Evolutionary conservation across 768 basidiomycete species (phyloP).

Genomic region (Tulasnella sp.): DNA sequence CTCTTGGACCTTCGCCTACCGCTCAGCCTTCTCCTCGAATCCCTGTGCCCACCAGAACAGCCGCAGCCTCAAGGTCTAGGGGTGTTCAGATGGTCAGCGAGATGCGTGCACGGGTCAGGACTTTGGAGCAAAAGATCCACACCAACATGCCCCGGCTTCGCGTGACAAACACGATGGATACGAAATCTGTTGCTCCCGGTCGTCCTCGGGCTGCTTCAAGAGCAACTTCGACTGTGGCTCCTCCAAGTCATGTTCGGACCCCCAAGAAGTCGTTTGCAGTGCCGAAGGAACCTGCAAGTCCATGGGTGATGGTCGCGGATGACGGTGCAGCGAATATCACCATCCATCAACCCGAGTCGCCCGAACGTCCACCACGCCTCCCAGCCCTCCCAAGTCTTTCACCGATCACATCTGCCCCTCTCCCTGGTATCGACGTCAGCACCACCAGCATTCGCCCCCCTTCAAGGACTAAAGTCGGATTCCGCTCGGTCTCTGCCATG

Average conservation of each 20-base stretch:
- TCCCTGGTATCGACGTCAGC: background rate
- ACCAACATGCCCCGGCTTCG: conserved; percentile 77
- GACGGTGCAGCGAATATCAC: conserved; percentile 9
- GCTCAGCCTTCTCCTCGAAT: conserved; percentile 33
- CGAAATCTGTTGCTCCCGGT: background rate
- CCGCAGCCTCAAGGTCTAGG: conserved; percentile 52
- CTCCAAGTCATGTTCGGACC: background rate
- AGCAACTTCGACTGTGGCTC: background rate
- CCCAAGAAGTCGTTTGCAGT: background rate
- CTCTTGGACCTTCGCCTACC: conserved; percentile 39
- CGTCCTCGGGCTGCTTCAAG: background rate
- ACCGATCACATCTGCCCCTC: background rate
- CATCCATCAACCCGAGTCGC: background rate
- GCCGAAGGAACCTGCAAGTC: background rate
- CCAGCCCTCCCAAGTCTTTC: background rate
- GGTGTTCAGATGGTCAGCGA: conserved; percentile 91
- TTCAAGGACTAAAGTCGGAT: background rate
- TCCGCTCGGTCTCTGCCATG: background rate
- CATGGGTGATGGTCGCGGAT: conserved; percentile 16
- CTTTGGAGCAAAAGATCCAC: conserved; percentile 78
- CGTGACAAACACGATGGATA: background rate
- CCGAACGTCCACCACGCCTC: background rate
- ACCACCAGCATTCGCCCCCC: background rate
- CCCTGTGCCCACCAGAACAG: conserved; percentile 26
- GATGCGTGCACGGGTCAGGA: conserved; percentile 77